These are phyloP conservation scores for Talaromyces sp. DNA, from an alignment of 2,329 filamentous ascomycete species.

Conservation along the genomic window DNA sequence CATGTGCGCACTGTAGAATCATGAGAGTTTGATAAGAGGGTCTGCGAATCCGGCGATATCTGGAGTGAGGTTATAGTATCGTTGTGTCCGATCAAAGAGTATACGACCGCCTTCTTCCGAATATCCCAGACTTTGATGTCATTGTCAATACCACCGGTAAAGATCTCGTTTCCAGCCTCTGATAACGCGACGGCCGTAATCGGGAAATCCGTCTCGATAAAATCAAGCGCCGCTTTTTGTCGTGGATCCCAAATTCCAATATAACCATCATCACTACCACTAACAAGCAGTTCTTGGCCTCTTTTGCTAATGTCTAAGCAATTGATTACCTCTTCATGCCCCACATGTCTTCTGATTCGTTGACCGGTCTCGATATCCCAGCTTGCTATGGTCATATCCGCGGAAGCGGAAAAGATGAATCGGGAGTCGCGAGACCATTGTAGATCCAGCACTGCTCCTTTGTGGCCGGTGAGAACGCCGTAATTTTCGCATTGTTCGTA, in stretches of 20 bases:
- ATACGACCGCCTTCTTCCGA: conserved; percentile 82
- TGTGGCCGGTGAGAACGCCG: conserved; percentile 81
- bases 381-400: conserved; percentile 87
- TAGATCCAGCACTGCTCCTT: conserved; percentile 83
- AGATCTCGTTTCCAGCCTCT: conserved; percentile 92
- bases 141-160: conserved; percentile 92
- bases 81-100: conserved; percentile 82
- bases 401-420: conserved; percentile 86
- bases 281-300: conserved; percentile 85
- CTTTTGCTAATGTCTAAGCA: conserved; percentile 81
- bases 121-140: conserved; percentile 97
- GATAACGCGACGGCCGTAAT: conserved; percentile 89
- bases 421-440: conserved; percentile 96
- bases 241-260: conserved; percentile 96
- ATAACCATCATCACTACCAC: conserved; percentile 87
- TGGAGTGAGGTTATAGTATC: conserved; percentile 88
- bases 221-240: conserved; percentile 81
- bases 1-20: conserved; percentile 92
- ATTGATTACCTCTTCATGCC: conserved; percentile 96
- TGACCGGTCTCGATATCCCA: conserved; percentile 94
- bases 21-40: conserved; percentile 85
- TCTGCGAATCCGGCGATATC: conserved; percentile 90
- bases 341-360: conserved; percentile 84
- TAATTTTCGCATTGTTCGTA: conserved; percentile 95
- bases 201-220: conserved; percentile 86